These are phyloP conservation scores for Phytophthora cryptogea DNA, from an alignment of 352 stramenopile species.

Conservation along the genomic window DNA sequence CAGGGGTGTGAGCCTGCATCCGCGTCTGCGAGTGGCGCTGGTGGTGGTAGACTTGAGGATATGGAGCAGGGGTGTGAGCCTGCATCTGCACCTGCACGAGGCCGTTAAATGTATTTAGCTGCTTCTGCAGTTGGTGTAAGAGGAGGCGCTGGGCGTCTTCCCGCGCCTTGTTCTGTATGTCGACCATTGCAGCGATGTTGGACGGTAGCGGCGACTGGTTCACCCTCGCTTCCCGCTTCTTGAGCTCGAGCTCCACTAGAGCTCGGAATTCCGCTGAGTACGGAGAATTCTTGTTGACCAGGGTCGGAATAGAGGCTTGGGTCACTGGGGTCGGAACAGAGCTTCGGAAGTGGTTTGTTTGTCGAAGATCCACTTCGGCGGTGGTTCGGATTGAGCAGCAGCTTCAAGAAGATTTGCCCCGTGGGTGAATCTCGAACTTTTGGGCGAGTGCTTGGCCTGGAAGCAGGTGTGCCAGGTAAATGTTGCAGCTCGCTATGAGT, in stretches of 20 bases:
- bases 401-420: slow-evolving; percentile 45
- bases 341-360: too few relatives aligned
- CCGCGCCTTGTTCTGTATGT: slow-evolving; percentile 15
- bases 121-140: slow-evolving; percentile 18
- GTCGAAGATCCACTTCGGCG: too few relatives aligned
- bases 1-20: neutral
- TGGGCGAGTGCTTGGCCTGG: slow-evolving; percentile 36
- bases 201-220: slow-evolving; percentile 11
- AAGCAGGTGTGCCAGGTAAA: slow-evolving; percentile 45
- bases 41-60: too few relatives aligned
- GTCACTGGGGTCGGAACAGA: too few relatives aligned
- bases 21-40: slow-evolving; percentile 6
- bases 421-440: slow-evolving; percentile 50
- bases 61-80: too few relatives aligned
- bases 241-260: slow-evolving; percentile 15
- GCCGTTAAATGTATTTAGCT: slow-evolving; percentile 5
- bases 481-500: slow-evolving; percentile 45
- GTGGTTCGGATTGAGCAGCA: slow-evolving; percentile 25
- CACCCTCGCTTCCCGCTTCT: slow-evolving; percentile 10
- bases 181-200: slow-evolving; percentile 16
- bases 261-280: slow-evolving; percentile 14
- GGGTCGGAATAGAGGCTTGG: slow-evolving; percentile 1
- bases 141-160: slow-evolving; percentile 16
- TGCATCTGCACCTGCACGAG: slow-evolving; percentile 10
- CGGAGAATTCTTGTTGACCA: slow-evolving; percentile 7